Conservation (phyloP, 306 rosid genomes). For the Dicorynia guianensis region DNA sequence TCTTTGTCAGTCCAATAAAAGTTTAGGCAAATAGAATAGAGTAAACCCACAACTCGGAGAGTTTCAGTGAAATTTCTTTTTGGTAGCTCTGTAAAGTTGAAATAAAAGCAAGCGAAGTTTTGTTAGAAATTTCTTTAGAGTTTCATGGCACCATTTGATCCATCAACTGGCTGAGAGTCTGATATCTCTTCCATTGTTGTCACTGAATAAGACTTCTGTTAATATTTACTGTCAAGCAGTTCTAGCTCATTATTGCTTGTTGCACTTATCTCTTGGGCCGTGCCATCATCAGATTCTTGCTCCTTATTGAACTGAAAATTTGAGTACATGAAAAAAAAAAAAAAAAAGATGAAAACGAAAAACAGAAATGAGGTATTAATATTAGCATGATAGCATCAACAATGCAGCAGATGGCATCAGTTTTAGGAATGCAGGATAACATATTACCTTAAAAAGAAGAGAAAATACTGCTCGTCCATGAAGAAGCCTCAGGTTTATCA, state of each 20-base stretch:
- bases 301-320: background rate
- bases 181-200: background rate
- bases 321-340: too few species aligned
- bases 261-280: background rate
- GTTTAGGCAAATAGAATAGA: conserved; percentile 43
- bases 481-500: background rate
- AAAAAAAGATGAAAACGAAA: background rate
- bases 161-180: conserved; percentile 33
- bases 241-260: background rate
- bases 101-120: conserved; percentile 53
- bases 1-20: conserved; percentile 42
- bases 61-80: conserved; percentile 34
- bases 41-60: conserved; percentile 38
- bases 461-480: background rate
- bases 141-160: conserved; percentile 60
- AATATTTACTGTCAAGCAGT: background rate
- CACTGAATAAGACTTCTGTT: background rate
- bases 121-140: conserved; percentile 57
- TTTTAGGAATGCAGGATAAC: background rate
- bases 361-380: background rate
- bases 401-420: background rate
- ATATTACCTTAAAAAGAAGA: background rate
- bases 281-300: background rate
- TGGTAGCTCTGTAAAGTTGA: conserved; percentile 29
- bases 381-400: background rate